Conservation (phyloP, 129 eudicot genomes). For the Flaveria brownii region DNA sequence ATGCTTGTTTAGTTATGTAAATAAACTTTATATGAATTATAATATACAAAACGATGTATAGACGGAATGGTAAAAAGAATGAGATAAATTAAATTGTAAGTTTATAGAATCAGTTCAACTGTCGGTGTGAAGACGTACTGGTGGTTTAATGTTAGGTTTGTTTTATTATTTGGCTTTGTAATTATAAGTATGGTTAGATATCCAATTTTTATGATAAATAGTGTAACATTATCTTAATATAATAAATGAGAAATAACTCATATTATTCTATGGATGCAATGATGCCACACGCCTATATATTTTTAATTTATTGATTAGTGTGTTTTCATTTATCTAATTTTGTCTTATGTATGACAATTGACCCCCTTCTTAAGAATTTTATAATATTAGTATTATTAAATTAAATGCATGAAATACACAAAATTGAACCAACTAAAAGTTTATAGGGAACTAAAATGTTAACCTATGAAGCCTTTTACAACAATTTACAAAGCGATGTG, state of each 20-base stretch:
- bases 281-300: slow-evolving; percentile 15
- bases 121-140: not conserved
- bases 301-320: not conserved
- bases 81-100: slow-evolving; percentile 16
- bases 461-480: too few relatives aligned
- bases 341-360: not conserved
- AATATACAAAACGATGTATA: not conserved
- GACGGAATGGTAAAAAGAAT: slow-evolving; percentile 19
- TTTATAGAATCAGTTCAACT: slow-evolving; percentile 8
- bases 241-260: not conserved
- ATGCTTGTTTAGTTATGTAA: slow-evolving; percentile 72
- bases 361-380: not conserved
- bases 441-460: not conserved
- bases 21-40: not conserved
- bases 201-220: slow-evolving; percentile 30
- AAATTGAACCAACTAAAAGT: not conserved
- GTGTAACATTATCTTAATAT: slow-evolving; percentile 24
- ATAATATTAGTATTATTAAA: not conserved
- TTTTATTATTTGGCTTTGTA: slow-evolving; percentile 28
- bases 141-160: slow-evolving; percentile 29
- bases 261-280: slow-evolving; percentile 20
- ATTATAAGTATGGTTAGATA: slow-evolving; percentile 15
- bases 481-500: too few relatives aligned
- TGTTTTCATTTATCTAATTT: not conserved
- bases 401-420: not conserved